Evolutionary conservation across 192 early-diverging fungal genomes (phyloP), one percentile per base, ranked within the genome.

Genomic region (Haplosporangium gracile): DNA sequence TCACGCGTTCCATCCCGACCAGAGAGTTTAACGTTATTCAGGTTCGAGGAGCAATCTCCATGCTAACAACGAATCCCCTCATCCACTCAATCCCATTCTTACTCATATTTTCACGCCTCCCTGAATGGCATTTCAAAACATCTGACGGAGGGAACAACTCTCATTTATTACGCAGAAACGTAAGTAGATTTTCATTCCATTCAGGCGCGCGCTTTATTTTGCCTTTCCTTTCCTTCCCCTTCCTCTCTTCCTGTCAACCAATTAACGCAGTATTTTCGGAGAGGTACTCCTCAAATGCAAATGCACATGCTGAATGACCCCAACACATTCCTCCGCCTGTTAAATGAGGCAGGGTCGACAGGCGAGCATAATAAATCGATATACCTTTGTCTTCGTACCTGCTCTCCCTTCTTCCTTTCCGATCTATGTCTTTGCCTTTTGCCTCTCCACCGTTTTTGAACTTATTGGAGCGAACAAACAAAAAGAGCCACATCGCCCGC

Each of bases 361-460:
- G 2, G 69, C 1, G 32, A 38, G 15, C 20, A 4, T 24, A 65
- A 65, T 65, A 34, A 65, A 65, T 16, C 20, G 11, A 65, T 10
- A 65, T 65, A 65, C 11, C 29, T 40, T 22, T 70, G 38, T 1
- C 22, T 11, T 26, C 7, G 38, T 74, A n/a, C 72, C 34, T 75
- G 60, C 55, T 1, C 74, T 68, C 1, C 73, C 78, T 40, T 29
- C 78, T 40, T 11, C 69, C 7, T 70, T 70, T 42, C 40, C 40
- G 69, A 38, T 40, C 69, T 42, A 22, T 34, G 70, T 57, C 70
- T 75, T 26, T 78, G 10, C 1, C 68, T 80, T 40, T 45, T 49
- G 38, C 55, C 42, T 78, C 34, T 69, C 68, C 72, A 49, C 53
- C 15, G 2, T 45, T 45, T 45, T 45, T 45, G 15, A 10, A 13